Conservation (phyloP, 495 filamentous ascomycete genomes). For the Patellaria atrata region DNA sequence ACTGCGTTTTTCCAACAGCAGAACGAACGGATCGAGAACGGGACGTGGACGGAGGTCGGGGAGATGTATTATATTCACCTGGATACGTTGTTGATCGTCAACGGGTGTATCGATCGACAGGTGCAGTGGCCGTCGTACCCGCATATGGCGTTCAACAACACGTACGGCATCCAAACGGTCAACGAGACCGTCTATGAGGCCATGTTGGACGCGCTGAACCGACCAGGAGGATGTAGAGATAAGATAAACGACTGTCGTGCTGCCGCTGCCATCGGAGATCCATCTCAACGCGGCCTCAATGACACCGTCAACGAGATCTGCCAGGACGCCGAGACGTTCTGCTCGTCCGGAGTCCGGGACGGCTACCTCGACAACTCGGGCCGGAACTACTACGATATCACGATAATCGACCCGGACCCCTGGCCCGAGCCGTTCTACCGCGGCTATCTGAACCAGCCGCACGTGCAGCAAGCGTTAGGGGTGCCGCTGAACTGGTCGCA, state of each 20-base stretch:
- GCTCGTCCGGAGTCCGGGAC: constrained; percentile 32
- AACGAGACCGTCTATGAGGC: constrained; percentile 24
- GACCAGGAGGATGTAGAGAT: constrained; percentile 37
- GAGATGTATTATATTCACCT: constrained; percentile 19
- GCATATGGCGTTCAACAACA: constrained; percentile 31
- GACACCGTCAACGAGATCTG: constrained; percentile 35
- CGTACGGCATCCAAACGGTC: constrained; percentile 29
- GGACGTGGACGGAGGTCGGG: constrained; percentile 13
- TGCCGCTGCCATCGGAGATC: constrained; percentile 30
- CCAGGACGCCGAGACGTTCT: constrained; percentile 31
- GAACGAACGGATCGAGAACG: constrained; percentile 21
- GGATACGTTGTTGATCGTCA: constrained; percentile 40
- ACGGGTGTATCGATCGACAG: constrained; percentile 48
- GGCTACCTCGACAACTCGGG: constrained; percentile 34
- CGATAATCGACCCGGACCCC: constrained; percentile 10
- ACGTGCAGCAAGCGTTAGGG: constrained; percentile 21
- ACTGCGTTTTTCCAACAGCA: constrained; percentile 22
- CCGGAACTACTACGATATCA: constrained; percentile 19
- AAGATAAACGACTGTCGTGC: constrained; percentile 36
- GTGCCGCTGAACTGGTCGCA: constrained; percentile 22
- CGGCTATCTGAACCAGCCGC: constrained; percentile 21
- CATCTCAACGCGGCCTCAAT: constrained; percentile 31
- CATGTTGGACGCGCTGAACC: constrained; percentile 30
- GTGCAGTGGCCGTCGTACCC: constrained; percentile 28
- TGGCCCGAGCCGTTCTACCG: constrained; percentile 14